Evolutionary conservation across 768 basidiomycete species (phyloP), one percentile per base, ranked within the genome.

Genomic region (Suillus discolor): DNA sequence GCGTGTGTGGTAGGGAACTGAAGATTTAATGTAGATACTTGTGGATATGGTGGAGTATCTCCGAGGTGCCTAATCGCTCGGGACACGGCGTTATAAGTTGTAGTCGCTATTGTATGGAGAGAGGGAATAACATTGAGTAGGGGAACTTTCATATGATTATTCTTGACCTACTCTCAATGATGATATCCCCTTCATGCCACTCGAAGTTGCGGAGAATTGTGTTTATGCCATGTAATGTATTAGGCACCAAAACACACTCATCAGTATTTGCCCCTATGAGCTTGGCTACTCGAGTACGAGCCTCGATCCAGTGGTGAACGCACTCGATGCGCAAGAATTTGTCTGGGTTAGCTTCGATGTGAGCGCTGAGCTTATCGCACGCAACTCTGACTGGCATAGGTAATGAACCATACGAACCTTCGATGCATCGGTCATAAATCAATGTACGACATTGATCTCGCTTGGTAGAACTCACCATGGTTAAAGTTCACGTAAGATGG

Each of bases 161-260:
- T 6, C 41, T 34, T 34, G 28, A 80, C 84, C 53, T 71, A 91
- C 90, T 85, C 16, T 76, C 79, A 54, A 93, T 77, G 62, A 95
- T 80, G 11, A 90, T 77, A 74, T 95, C 93, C 0, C 84, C 87
- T 59, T 84, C 73, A 44, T 84, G 79, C 90, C 89, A 93, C 44
- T 83, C 78, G 38, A 95, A 79, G 65, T 92, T 92, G 57, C 83
- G 77, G 39, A 92, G 72, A 60, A 94, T 78, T 12, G 87, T 91
- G 68, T 88, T 87, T 41, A 94, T 69, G 3, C 76, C 75, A 23
- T 75, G 75, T 6, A 76, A 71, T 16, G 72, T 59, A 6, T 76
- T 77, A 72, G 67, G 69, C 15, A 78, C 72, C 66, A 87, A 75
- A 23, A 89, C 86, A n/a, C 85, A 78, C 70, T 90, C 89, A 54